phyloP scores from a whole-genome alignment of 176 grass and related monocot species.

The Pontederia paniculata region DNA sequence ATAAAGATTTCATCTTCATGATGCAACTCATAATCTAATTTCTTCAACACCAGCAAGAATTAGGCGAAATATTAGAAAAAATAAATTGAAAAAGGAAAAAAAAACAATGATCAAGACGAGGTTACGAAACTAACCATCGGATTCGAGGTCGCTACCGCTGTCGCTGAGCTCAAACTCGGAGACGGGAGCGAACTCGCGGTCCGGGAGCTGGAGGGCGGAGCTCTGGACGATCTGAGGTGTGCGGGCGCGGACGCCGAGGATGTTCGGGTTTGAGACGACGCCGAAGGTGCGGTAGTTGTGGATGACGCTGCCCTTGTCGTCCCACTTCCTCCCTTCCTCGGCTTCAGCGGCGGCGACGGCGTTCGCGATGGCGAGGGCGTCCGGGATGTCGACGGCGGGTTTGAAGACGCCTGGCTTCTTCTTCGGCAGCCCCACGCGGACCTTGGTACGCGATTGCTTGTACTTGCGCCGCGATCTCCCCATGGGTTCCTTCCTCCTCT shows the following conservation, averaged over 20 bases:
- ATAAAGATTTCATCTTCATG: too few relatives aligned
- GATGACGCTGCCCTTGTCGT: conserved; percentile 69
- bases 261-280: conserved; percentile 75
- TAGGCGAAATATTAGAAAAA: not conserved
- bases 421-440: conserved; percentile 54
- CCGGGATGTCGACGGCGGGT: conserved; percentile 51
- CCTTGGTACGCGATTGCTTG: conserved; percentile 71
- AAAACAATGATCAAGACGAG: not conserved
- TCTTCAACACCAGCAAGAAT: too few relatives aligned
- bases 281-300: conserved; percentile 83
- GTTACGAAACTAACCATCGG: conserved; percentile 39
- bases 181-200: conserved; percentile 20
- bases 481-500: conserved; percentile 20
- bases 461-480: conserved; percentile 78
- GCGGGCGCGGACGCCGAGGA: conserved; percentile 52
- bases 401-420: conserved; percentile 69
- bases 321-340: conserved; percentile 24
- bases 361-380: conserved; percentile 42
- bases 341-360: conserved; percentile 3
- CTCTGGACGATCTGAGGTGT: conserved; percentile 46
- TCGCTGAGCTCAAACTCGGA: conserved; percentile 66
- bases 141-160: conserved; percentile 56
- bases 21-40: too few relatives aligned
- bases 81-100: not conserved
- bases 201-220: conserved; percentile 42